These are phyloP conservation scores for Triangularia setosa DNA, from an alignment of 2,329 filamentous ascomycete species.

Conservation along the genomic window DNA sequence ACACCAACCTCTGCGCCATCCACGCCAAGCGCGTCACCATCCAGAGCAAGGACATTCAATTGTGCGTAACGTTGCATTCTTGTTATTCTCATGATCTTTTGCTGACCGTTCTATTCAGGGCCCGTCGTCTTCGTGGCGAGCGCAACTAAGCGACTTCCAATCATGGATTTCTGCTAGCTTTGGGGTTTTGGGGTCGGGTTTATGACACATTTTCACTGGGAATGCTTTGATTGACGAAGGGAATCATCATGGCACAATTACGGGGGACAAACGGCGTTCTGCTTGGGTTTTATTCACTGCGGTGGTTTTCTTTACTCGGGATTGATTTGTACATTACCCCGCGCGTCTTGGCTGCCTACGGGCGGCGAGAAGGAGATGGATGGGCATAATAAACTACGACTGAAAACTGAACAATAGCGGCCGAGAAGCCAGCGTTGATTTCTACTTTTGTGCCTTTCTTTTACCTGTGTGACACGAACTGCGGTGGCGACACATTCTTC, in stretches of 20 bases:
- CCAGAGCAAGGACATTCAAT: slow-evolving; percentile 50
- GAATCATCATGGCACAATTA: slow-evolving; percentile 34
- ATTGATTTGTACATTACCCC: slow-evolving; percentile 41
- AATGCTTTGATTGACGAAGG: slow-evolving; percentile 26
- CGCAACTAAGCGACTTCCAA: slow-evolving; percentile 62
- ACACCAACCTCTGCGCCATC: slow-evolving; percentile 97
- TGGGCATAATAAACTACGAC: slow-evolving; percentile 24
- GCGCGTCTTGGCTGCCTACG: slow-evolving; percentile 25
- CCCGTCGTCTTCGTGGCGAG: slow-evolving; percentile 90
- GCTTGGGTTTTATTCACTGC: background rate
- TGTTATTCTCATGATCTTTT: background rate
- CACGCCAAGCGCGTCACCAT: slow-evolving; percentile 99
- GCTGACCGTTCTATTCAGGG: slow-evolving; percentile 70
- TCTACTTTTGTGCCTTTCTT: background rate
- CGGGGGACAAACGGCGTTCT: slow-evolving; percentile 40
- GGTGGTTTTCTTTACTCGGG: slow-evolving; percentile 28
- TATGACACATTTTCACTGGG: slow-evolving; percentile 26
- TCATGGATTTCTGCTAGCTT: background rate
- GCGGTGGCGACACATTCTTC: background rate
- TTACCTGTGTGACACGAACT: background rate
- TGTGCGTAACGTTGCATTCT: background rate
- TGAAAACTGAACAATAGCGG: slow-evolving; percentile 7
- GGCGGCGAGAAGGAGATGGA: slow-evolving; percentile 4
- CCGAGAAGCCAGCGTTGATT: background rate
- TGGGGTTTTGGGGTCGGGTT: slow-evolving; percentile 19